phyloP scores from a whole-genome alignment of 1,139 yeast species.

The Geotrichum bryndzae region DNA sequence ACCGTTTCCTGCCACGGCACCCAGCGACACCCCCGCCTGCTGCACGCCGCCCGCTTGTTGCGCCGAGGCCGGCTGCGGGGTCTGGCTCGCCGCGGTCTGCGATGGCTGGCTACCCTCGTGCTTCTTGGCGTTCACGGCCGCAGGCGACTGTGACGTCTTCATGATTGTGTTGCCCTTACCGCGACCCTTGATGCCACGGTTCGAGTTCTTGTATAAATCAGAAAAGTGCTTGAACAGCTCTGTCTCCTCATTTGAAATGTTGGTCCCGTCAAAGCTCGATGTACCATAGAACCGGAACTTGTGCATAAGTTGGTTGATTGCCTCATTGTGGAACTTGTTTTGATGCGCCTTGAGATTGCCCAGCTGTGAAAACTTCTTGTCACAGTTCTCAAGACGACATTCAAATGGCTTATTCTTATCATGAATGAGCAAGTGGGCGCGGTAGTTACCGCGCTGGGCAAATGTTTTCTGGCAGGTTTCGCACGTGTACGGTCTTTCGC shows the following conservation, averaged over 20 bases:
- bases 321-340: conserved; percentile 73
- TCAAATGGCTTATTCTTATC: conserved; percentile 70
- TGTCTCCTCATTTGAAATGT: conserved; percentile 58
- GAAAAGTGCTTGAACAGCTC: conserved; percentile 72
- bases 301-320: conserved; percentile 59
- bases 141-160: not conserved
- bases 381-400: conserved; percentile 77
- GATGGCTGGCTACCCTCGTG: not conserved
- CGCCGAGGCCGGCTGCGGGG: not conserved
- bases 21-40: not conserved
- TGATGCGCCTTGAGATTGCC: conserved; percentile 94
- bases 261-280: conserved; percentile 32
- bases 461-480: conserved; percentile 66
- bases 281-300: conserved; percentile 28
- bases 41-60: not conserved
- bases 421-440: conserved; percentile 80
- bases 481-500: conserved; percentile 82
- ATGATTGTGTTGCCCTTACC: conserved; percentile 43
- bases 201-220: conserved; percentile 74
- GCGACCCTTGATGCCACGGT: conserved; percentile 86
- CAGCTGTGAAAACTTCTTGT: conserved; percentile 80
- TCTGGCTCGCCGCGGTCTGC: not conserved
- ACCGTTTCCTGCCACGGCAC: not conserved
- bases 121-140: not conserved
- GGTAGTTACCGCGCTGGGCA: conserved; percentile 84